Evolutionary conservation across 2,329 filamentous ascomycete species (phyloP).

Genomic region (Cadophora luteo-olivacea): DNA sequence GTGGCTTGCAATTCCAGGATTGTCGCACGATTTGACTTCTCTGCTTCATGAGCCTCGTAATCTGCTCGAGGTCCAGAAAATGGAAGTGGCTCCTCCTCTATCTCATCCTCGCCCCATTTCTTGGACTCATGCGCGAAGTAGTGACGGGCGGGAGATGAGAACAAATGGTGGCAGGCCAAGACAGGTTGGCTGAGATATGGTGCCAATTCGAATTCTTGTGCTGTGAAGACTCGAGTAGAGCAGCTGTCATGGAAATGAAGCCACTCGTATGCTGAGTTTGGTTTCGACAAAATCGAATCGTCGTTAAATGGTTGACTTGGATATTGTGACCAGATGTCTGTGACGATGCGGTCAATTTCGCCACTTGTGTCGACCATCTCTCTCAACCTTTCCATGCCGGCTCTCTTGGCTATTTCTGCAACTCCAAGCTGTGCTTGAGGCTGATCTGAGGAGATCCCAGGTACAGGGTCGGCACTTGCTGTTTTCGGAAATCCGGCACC

Average conservation of each 20-base stretch:
- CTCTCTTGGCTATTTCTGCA: constrained; percentile 73
- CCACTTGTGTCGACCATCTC: constrained; percentile 83
- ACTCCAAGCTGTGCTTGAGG: constrained; percentile 70
- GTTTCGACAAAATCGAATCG: constrained; percentile 88
- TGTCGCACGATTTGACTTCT: constrained; percentile 77
- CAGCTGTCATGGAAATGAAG: constrained; percentile 90
- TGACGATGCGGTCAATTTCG: constrained; percentile 79
- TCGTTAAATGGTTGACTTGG: constrained; percentile 91
- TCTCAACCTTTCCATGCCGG: constrained; percentile 72
- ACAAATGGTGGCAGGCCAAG: constrained; percentile 89
- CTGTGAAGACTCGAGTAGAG: constrained; percentile 78
- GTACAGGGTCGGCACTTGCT: constrained; percentile 36
- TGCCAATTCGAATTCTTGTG: constrained; percentile 90
- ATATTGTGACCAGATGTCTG: constrained; percentile 86
- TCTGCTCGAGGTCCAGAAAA: constrained; percentile 86
- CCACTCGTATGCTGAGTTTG: constrained; percentile 84
- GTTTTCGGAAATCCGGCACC: constrained; percentile 70
- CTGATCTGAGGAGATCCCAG: constrained; percentile 40
- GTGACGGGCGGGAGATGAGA: constrained; percentile 69
- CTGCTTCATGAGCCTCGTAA: constrained; percentile 79
- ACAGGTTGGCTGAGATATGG: constrained; percentile 88
- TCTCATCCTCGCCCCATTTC: constrained; percentile 51
- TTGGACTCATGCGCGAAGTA: constrained; percentile 53
- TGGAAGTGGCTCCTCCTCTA: constrained; percentile 63
- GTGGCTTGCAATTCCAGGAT: constrained; percentile 78